Base-by-base conservation (phyloP, 345 rosid genomes). In the Eucalyptus regnans region DNA sequence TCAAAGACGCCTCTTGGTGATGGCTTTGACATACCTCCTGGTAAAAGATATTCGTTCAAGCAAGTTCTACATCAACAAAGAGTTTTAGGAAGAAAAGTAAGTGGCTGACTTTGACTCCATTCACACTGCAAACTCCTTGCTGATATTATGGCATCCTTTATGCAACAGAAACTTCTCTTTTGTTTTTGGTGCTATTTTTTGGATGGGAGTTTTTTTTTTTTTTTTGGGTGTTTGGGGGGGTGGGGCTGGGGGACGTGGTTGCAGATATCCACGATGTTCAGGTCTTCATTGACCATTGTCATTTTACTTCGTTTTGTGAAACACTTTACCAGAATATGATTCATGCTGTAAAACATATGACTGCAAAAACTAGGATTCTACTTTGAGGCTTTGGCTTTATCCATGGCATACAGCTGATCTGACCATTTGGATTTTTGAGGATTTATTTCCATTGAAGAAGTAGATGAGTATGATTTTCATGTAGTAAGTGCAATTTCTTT, bases 1-100 rank as follows among this genome's bases (percentile, higher is more conserved):
- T 98, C 99, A 8, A 98, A 98, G 93, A 98, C 96, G 91, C 99
- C 99, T 20, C 96, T 98, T 66, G 93, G 96, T 87, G 99, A 98
- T 94, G 87, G 92, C 90, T 98, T 91, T 93, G 94, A 95, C 89
- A 92, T 98, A 86, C 98, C 96, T 92, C 98, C 99, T 85, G 99
- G 99, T 86, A 94, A 91, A 95, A 94, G 99, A 95, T 98, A 98
- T 94, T 98, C 99, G 49, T 98, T 97, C 92, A 96, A 97, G 89
- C 99, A 97, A 93, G 99, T 97, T 89, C 86, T 93, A 86, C 97
- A 95, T 91, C 95, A 91, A 88, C 98, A 93, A 90, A 92, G 96
- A 94, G 98, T 96, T 89, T 88, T 93, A 88, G 94, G 95, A 90
- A 96, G 97, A 92, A 96, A 93, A 93, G 99, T 98, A 92, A 92